These are phyloP conservation scores for Pyracantha coccinea DNA, from an alignment of 331 rosid genomes.

Conservation along the genomic window DNA sequence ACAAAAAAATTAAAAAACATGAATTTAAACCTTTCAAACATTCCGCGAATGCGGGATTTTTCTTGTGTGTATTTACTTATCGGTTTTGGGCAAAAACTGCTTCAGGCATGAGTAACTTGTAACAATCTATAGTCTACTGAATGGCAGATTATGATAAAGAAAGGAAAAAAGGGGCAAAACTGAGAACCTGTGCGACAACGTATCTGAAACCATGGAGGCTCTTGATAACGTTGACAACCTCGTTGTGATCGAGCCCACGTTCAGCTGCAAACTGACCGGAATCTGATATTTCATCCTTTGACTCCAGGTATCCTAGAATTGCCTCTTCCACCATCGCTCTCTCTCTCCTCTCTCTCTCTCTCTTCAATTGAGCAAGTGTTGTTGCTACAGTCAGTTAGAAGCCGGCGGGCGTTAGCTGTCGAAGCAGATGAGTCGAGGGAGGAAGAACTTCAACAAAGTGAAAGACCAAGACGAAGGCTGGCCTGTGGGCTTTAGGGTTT, in stretches of 20 bases:
- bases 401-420: neutral
- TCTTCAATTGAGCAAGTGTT: too few relatives aligned
- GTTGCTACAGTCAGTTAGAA: neutral
- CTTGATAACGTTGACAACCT: conserved; percentile 68
- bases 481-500: too few relatives aligned
- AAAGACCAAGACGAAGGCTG: neutral
- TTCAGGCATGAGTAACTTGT: too few relatives aligned
- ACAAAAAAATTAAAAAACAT: neutral
- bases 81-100: neutral
- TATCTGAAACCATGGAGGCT: conserved; percentile 77
- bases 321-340: conserved; percentile 49
- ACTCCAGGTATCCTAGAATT: conserved; percentile 43
- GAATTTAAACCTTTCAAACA: neutral
- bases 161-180: neutral
- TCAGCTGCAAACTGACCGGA: conserved; percentile 66
- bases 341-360: neutral
- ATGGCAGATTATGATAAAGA: neutral
- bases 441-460: neutral
- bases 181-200: conserved; percentile 47
- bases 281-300: conserved; percentile 45
- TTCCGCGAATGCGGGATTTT: too few relatives aligned
- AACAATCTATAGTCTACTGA: neutral
- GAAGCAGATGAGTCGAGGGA: neutral
- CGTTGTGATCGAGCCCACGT: conserved; percentile 50
- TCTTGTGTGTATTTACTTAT: neutral